phyloP scores from a whole-genome alignment of 768 basidiomycete species.

The Mrakia gelida region DNA sequence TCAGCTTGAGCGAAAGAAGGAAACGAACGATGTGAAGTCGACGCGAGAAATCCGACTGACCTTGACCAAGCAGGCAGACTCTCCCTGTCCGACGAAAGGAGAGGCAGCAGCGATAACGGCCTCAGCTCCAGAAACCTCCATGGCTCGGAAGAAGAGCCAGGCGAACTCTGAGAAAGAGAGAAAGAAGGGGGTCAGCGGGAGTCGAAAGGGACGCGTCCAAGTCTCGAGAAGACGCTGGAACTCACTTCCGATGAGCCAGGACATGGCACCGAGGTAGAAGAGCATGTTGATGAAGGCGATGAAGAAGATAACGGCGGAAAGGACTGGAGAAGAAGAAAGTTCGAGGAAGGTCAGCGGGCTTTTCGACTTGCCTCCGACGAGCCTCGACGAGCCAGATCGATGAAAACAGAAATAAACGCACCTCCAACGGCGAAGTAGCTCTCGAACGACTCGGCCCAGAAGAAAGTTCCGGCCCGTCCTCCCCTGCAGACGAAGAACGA shows the following conservation, averaged over 20 bases:
- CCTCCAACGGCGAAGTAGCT: conserved; percentile 32
- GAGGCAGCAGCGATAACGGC: conserved; percentile 88
- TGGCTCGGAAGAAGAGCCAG: conserved; percentile 87
- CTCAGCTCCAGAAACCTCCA: conserved; percentile 91
- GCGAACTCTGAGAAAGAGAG: conserved; percentile 65
- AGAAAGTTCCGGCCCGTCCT: conserved; percentile 68
- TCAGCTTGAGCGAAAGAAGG: too few species aligned
- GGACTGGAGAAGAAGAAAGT: conserved; percentile 40
- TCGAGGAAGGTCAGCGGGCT: too few species aligned
- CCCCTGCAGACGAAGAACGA: conserved; percentile 41
- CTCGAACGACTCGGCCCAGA: conserved; percentile 43
- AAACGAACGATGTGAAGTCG: background rate
- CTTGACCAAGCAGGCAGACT: conserved; percentile 61
- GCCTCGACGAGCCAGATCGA: conserved; percentile 43
- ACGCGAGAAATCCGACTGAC: background rate
- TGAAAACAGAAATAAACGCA: conserved; percentile 47
- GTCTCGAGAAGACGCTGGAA: background rate
- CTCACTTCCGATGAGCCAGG: conserved; percentile 21
- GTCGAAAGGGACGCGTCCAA: background rate
- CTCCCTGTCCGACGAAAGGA: conserved; percentile 90
- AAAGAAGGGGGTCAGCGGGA: background rate
- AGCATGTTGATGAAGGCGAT: conserved; percentile 83
- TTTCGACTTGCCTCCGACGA: too few species aligned
- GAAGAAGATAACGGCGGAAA: conserved; percentile 84
- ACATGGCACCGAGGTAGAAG: conserved; percentile 71